A percentile compares a stretch with the other conserved stretches of the same genome.
Evolutionary conservation across 306 rosid genomes (phyloP).

Genomic region (Castanopsis chinensis): DNA sequence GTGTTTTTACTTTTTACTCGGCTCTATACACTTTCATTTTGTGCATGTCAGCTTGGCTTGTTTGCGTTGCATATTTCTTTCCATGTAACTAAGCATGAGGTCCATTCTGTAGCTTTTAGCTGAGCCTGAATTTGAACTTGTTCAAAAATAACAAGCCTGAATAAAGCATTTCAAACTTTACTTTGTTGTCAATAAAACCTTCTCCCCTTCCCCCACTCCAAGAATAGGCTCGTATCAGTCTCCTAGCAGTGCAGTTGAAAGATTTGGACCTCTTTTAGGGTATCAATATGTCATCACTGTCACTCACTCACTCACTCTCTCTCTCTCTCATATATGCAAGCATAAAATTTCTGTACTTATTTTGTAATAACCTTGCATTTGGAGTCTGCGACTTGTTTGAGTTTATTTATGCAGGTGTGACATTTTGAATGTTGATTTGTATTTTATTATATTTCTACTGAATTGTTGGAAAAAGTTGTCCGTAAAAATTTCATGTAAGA

Average conservation of each 20-base stretch:
- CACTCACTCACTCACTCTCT: background rate
- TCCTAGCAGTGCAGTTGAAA: background rate
- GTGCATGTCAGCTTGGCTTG: background rate
- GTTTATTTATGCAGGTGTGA: constrained; percentile 46
- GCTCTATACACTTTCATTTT: background rate
- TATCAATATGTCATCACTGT: background rate
- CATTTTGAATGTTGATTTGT: constrained; percentile 51
- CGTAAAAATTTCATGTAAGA: constrained; percentile 47
- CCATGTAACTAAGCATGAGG: background rate
- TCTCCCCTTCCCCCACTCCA: background rate
- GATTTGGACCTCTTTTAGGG: background rate
- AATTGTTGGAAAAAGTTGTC: constrained; percentile 51
- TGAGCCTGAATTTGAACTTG: background rate
- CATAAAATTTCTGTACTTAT: background rate
- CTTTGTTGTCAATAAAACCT: background rate
- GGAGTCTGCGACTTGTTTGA: constrained; percentile 27
- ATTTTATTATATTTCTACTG: constrained; percentile 56
- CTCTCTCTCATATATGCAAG: background rate
- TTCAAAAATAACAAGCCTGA: background rate
- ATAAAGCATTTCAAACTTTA: background rate
- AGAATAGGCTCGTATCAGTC: background rate
- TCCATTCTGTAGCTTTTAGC: background rate
- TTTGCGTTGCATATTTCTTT: background rate
- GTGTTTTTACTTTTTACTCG: background rate
- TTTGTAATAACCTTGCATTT: constrained; percentile 18